A percentile compares a stretch with the other conserved stretches of the same genome.
Conservation (phyloP, 2,329 filamentous ascomycete species). For the Emmonsiellopsis sp. region DNA sequence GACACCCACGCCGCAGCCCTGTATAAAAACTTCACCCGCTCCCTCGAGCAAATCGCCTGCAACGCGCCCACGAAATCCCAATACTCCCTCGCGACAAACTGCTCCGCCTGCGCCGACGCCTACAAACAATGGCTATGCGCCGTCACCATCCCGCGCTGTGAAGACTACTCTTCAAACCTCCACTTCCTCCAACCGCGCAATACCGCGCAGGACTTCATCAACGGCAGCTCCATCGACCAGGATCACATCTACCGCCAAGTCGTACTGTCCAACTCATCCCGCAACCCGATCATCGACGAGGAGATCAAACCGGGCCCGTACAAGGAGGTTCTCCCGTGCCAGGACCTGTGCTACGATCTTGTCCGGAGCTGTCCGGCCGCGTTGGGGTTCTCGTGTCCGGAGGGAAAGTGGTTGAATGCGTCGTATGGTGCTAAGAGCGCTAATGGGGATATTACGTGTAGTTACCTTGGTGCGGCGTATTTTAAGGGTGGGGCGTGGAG, state of each 20-base stretch:
- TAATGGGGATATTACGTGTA: slow-evolving; percentile 44
- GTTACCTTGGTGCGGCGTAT: slow-evolving; percentile 53
- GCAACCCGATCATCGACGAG: slow-evolving; percentile 65
- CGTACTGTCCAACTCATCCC: slow-evolving; percentile 47
- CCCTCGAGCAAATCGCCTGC: slow-evolving; percentile 76
- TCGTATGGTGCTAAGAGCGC: slow-evolving; percentile 42
- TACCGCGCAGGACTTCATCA: slow-evolving; percentile 59
- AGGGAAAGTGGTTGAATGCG: slow-evolving; percentile 36
- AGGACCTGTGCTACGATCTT: slow-evolving; percentile 77
- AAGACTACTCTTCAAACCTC: slow-evolving; percentile 59
- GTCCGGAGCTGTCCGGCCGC: slow-evolving; percentile 74
- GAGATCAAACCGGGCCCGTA: slow-evolving; percentile 75
- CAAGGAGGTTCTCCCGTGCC: slow-evolving; percentile 83
- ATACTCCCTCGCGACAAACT: slow-evolving; percentile 73
- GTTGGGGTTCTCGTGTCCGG: slow-evolving; percentile 69
- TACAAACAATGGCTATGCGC: slow-evolving; percentile 96
- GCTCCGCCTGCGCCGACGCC: slow-evolving; percentile 63
- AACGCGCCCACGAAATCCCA: slow-evolving; percentile 62
- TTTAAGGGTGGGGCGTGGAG: slow-evolving; percentile 33
- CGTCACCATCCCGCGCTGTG: slow-evolving; percentile 84
- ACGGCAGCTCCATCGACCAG: slow-evolving; percentile 42
- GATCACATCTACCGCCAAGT: slow-evolving; percentile 22
- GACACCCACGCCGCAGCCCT: slow-evolving; percentile 62
- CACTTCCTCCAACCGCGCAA: slow-evolving; percentile 60
- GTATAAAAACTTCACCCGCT: slow-evolving; percentile 72